Base-by-base conservation (phyloP, 2,329 filamentous ascomycete species). In the Ceratocystis harringtonii region DNA sequence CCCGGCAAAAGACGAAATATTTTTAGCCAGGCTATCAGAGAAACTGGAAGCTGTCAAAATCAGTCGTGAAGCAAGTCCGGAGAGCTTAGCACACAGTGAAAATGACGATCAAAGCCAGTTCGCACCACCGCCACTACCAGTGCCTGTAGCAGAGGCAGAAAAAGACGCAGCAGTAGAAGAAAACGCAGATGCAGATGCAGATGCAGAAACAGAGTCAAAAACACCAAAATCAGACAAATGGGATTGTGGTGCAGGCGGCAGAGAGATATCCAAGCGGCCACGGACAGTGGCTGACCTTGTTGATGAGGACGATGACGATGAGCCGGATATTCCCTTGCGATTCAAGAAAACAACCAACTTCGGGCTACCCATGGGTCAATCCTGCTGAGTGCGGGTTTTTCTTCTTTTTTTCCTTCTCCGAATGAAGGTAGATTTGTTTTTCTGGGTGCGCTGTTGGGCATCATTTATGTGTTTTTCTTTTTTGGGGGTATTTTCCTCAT, bases 1-100 rank as follows among this genome's bases (percentile, higher is more conserved):
- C 67, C 80, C 81, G 0, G 79, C 79, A 1, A 76, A 81, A 61
- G 81, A 84, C 66, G 81, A 83, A 69, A 73, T 79, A 25, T 84
- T 84, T 68, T 78, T 81, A 62, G 74, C 74, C 57, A 74, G 74
- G 66, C 71, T 84, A 17, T 77, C 79, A 45, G 76, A 80, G 70
- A 83, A 79, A 70, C 75, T 84, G 1, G 76, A 80, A 66, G 76
- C 78, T 50, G 78, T 81, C 52, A 77, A 77, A 65, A 77, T 75
- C 63, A 77, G 76, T 15, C 73, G 77, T 22, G 77, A 80, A 45
- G 63, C 65, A 28, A 60, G 57, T n/a, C 68, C 66, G 1, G 66
- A 67, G 28, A 67, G 60, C 48, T 60, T 62, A 32, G 48, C 43
- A 67, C n/a, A 58, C 28, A 50, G 65, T 44, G 22, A 41, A 17